Conservation (phyloP, 2,329 filamentous ascomycete genomes). For the Phaeosphaeriaceae sp. region DNA sequence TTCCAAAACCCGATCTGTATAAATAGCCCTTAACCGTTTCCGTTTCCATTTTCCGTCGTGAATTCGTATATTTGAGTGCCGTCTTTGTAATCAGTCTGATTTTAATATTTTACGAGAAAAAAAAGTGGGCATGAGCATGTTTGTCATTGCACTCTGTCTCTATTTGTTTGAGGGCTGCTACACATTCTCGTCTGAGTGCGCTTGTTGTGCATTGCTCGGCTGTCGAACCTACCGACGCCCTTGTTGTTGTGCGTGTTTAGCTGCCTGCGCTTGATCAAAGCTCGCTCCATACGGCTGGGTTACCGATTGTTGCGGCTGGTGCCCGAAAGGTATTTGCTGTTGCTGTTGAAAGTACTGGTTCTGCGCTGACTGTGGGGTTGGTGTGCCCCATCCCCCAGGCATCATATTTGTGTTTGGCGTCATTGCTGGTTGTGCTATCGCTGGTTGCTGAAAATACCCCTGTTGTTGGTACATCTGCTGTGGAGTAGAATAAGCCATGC, state of each 20-base stretch:
- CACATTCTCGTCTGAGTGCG: too few relatives aligned
- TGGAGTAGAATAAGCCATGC: conserved; percentile 36
- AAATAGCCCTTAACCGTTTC: too few relatives aligned
- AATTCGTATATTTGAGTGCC: too few relatives aligned
- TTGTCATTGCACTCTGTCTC: too few relatives aligned
- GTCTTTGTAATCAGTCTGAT: too few relatives aligned
- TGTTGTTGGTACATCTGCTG: conserved; percentile 40
- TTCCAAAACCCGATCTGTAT: too few relatives aligned
- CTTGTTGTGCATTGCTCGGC: too few relatives aligned
- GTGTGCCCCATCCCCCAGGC: conserved; percentile 37
- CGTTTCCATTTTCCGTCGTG: too few relatives aligned
- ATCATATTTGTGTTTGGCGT: conserved; percentile 32
- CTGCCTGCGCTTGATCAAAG: conserved; percentile 41
- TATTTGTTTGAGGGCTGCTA: too few relatives aligned
- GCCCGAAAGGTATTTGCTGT: conserved; percentile 11
- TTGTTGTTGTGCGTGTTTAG: conserved; percentile 37
- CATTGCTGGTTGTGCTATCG: conserved; percentile 29
- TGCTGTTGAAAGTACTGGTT: conserved; percentile 32
- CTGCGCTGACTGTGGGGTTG: conserved; percentile 34
- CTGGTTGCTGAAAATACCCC: conserved; percentile 38
- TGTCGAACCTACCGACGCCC: too few relatives aligned
- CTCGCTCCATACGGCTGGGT: conserved; percentile 41
- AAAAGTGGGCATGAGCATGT: too few relatives aligned
- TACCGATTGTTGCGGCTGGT: conserved; percentile 24
- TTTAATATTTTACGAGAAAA: too few relatives aligned